Evolutionary conservation across 345 rosid species (phyloP).

Genomic region (Adansonia digitata): DNA sequence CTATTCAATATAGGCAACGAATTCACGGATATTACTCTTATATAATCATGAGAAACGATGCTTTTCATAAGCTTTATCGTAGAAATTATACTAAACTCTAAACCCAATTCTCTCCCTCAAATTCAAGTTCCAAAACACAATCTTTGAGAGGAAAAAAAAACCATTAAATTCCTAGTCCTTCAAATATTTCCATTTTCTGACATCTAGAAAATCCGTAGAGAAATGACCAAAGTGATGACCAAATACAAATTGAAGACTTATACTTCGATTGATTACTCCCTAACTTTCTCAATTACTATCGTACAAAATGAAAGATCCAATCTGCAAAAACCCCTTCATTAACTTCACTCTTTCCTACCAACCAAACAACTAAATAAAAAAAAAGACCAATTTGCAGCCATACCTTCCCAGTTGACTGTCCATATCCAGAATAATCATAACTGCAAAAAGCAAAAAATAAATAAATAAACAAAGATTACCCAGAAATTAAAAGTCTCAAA

Average conservation of each 20-base stretch:
- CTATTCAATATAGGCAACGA: neutral
- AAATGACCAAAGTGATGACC: neutral
- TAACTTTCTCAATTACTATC: neutral
- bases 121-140: neutral
- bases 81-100: neutral
- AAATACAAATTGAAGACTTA: neutral
- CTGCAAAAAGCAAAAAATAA: constrained; percentile 28
- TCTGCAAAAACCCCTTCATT: neutral
- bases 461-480: neutral
- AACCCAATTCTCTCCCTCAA: neutral
- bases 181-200: neutral
- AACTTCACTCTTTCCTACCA: neutral
- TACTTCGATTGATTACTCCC: neutral
- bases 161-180: neutral
- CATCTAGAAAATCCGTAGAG: neutral
- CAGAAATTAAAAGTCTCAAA: neutral
- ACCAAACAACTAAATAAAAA: neutral
- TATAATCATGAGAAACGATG: neutral
- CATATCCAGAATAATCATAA: constrained; percentile 94
- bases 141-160: neutral
- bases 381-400: neutral
- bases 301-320: constrained; percentile 6
- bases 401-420: constrained; percentile 87
- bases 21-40: neutral
- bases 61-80: neutral